Conservation (phyloP, 768 basidiomycete genomes). For the Suillus alpinus region DNA sequence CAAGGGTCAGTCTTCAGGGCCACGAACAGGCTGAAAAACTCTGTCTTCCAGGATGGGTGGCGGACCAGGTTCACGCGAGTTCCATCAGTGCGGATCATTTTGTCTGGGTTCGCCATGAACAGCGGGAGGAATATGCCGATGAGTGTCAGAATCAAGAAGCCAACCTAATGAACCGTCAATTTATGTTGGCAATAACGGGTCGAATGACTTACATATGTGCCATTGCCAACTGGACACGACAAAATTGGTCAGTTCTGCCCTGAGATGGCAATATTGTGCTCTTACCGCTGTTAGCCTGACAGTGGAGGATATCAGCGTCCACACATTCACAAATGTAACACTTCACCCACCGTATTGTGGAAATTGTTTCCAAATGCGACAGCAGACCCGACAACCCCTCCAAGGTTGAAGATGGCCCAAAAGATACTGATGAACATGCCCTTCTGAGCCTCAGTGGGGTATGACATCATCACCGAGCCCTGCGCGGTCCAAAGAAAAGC, state of each 20-base stretch:
- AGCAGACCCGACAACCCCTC: conserved; percentile 74
- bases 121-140: conserved; percentile 65
- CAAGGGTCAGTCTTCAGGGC: conserved; percentile 68
- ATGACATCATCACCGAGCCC: conserved; percentile 53
- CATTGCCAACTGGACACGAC: conserved; percentile 53
- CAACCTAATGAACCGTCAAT: conserved; percentile 47
- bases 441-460: conserved; percentile 56
- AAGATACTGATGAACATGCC: conserved; percentile 50
- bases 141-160: conserved; percentile 68
- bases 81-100: conserved; percentile 75
- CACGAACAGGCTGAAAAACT: conserved; percentile 65
- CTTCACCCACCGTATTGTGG: conserved; percentile 48
- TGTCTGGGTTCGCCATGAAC: conserved; percentile 66
- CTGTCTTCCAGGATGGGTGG: conserved; percentile 75
- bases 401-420: conserved; percentile 77
- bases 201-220: conserved; percentile 61
- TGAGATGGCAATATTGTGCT: background rate
- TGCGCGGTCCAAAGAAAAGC: conserved; percentile 54
- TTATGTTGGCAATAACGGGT: background rate
- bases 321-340: background rate
- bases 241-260: background rate
- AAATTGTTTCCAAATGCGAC: conserved; percentile 75
- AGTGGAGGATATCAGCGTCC: background rate
- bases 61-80: conserved; percentile 56
- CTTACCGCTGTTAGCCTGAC: conserved; percentile 30